Base-by-base conservation (phyloP, 2,329 filamentous ascomycete species). In the Graphilbum fragrans region DNA sequence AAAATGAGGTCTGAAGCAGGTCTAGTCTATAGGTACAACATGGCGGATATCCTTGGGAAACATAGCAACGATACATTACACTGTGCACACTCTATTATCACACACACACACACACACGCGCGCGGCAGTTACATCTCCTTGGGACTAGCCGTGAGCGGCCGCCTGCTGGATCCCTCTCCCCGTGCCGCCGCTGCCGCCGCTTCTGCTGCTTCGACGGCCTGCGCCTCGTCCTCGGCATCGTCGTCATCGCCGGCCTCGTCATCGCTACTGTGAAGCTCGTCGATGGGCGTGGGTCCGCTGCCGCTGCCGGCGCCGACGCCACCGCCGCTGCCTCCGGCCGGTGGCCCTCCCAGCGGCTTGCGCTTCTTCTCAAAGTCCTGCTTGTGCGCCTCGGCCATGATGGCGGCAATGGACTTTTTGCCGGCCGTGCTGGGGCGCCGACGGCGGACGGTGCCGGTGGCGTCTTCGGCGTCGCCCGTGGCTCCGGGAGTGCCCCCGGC, bases 291-390 rank as follows among this genome's bases (percentile, higher is more conserved):
- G n/a, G 8, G 29, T 16, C 29, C 35, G 22, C 8, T 2, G 19
- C 35, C 10, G 12, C 12, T 1, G 29, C 20, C 18, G 29, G n/a
- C 19, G n/a, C 10, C 33, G 33, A 18, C 16, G 16, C 23, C 19
- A 21, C 17, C 4, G 39, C 29, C n/a, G n/a, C n/a, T 6, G 6
- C 32, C 32, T 32, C 17, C 14, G 39, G 33, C 40, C 40, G 19
- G 40, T 42, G 18, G 34, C 14, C 25, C 45, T 2, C 18, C 23
- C 7, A 25, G 39, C n/a, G 60, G 60, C 50, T 57, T 61, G 47
- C 76, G 72, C 57, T 77, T 83, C 64, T 92, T 82, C 61, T 93
- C 84, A 57, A 95, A 96, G 61, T 96, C 90, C 58, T 94, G 82
- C 46, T 76, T 82, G 58, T 96, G 92, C 6, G 90, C 90, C 46